Conservation (phyloP, 2,329 filamentous ascomycete species). For the Colletotrichum navitas region DNA sequence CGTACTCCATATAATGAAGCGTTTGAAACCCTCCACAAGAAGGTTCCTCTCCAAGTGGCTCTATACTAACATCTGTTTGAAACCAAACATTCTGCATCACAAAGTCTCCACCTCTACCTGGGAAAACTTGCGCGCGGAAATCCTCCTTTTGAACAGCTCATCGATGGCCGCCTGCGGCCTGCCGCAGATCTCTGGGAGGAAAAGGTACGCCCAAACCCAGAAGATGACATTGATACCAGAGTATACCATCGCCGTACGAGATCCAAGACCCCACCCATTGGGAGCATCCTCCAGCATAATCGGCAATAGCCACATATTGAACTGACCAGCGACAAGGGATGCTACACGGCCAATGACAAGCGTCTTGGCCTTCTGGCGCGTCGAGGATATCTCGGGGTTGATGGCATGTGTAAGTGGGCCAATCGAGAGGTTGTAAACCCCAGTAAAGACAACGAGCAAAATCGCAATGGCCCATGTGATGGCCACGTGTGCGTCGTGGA, state of each 20-base stretch:
- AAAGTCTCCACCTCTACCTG: constrained; percentile 1
- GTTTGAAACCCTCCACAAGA: not conserved
- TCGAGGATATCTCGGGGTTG: constrained; percentile 56
- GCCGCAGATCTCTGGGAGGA: constrained; percentile 46
- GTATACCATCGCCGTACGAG: constrained; percentile 43
- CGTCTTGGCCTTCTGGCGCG: constrained; percentile 45
- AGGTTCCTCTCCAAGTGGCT: not conserved
- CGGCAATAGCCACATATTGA: constrained; percentile 44
- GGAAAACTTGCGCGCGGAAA: constrained; percentile 44
- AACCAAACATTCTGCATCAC: not conserved
- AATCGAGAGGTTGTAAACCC: constrained; percentile 58
- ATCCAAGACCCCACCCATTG: constrained; percentile 43
- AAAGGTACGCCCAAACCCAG: constrained; percentile 44
- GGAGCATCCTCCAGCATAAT: constrained; percentile 43
- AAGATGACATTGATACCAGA: constrained; percentile 37
- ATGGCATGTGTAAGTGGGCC: constrained; percentile 54
- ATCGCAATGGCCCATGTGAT: constrained; percentile 52
- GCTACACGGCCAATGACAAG: constrained; percentile 42
- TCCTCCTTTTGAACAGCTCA: constrained; percentile 44
- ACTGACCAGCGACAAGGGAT: constrained; percentile 42
- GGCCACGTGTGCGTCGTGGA: constrained; percentile 42
- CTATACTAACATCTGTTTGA: not conserved
- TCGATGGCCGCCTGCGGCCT: constrained; percentile 44
- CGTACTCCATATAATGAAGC: not conserved
- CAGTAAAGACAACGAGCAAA: constrained; percentile 55